Base-by-base conservation (phyloP, 148 eudicot genomes). In the Pharnaceum exiguum region DNA sequence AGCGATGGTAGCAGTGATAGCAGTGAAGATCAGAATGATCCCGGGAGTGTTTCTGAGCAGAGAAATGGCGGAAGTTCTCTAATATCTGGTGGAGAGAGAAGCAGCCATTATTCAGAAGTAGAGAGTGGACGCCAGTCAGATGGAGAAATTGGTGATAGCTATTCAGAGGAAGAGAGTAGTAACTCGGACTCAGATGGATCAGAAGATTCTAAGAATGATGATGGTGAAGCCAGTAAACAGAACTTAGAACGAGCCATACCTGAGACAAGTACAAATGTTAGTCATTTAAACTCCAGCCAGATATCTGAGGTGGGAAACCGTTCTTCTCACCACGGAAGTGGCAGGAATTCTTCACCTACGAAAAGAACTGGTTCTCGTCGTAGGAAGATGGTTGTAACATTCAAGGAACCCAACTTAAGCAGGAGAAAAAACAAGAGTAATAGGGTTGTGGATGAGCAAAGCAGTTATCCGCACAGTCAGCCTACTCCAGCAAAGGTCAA, bases 321-420 rank as follows among this genome's bases (percentile, higher is more conserved):
- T 33, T 54, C 42, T 42, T 59, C 82, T 9, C 19, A 32, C 29
- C 56, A 57, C 17, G 65, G 68, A 37, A 68, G 77, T 42, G 45
- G 57, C 55, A 28, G 55, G 27, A 52, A 48, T 40, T 57, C 52
- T 31, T 45, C 72, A 22, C 51, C 67, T 5, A 71, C 54, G 16
- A 39, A 67, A 36, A 3, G 46, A 57, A 46, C 23, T 5, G 39
- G 68, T 37, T 62, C 76, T 17, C 73, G 70, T 23, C 68, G 31
- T 19, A 65, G 70, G 28, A 71, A 60, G 51, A 19, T 59, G 18
- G 62, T 77, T 2, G 77, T 77, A 27, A 77, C 77, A 22, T 77
- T 77, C 42, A 77, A 57, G 49, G 78, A 73, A 39, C 81, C 77
- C 17, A 69, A 57, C 42, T 32, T 40, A 46, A 58, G 66, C 21